These are phyloP conservation scores for Trypanosoma cruzi DNA, from an alignment of 208 protist species.

Conservation along the genomic window DNA sequence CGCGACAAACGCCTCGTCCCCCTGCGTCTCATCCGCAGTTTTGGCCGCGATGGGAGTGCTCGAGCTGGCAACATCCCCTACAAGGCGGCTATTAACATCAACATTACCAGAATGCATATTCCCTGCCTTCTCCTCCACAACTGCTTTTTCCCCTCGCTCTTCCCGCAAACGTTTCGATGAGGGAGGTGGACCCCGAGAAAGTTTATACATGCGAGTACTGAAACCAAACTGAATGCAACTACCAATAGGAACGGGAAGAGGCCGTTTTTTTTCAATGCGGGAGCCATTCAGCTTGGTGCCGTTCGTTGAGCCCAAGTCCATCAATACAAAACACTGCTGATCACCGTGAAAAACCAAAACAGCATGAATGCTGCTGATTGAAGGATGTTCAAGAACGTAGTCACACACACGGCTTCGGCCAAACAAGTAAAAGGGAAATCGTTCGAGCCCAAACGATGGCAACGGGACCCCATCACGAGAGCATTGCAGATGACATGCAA, in stretches of 20 bases:
- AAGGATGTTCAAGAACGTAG: slow-evolving; percentile 88
- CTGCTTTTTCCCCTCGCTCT: slow-evolving; percentile 17
- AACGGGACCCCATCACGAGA: slow-evolving; percentile 48
- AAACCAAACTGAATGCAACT: slow-evolving; percentile 68
- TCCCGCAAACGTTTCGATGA: slow-evolving; percentile 52
- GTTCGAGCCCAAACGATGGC: slow-evolving; percentile 63
- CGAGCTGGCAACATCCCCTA: not conserved
- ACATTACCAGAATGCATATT: not conserved
- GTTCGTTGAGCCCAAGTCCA: slow-evolving; percentile 89
- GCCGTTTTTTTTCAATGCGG: slow-evolving; percentile 52
- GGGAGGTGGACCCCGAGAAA: slow-evolving; percentile 47
- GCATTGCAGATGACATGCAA: slow-evolving; percentile 71
- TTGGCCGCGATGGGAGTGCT: not conserved
- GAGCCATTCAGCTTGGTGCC: slow-evolving; percentile 71
- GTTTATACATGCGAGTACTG: slow-evolving; percentile 77
- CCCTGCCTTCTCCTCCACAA: not conserved
- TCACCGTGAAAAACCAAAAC: slow-evolving; percentile 85
- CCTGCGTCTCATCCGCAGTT: not conserved
- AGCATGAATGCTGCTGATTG: slow-evolving; percentile 82
- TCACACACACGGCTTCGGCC: slow-evolving; percentile 79
- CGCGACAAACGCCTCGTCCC: no score
- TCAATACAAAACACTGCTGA: slow-evolving; percentile 78
- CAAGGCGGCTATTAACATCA: not conserved
- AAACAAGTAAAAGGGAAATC: slow-evolving; percentile 91
- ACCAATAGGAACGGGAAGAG: slow-evolving; percentile 64